phyloP scores from a whole-genome alignment of 306 rosid species.

The Medicago arabica region DNA sequence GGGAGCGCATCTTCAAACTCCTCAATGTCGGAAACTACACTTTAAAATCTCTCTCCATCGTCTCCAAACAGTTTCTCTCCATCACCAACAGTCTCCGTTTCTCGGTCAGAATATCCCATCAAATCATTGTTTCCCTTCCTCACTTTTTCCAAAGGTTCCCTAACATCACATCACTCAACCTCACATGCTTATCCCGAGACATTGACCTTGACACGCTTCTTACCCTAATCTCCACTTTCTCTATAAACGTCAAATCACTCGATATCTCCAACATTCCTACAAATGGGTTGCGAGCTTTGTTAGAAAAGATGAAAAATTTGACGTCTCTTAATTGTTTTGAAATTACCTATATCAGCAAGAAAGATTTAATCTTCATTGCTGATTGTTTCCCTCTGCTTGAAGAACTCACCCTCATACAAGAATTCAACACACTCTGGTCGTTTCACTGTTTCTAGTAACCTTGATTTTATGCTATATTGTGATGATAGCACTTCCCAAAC shows the following conservation, averaged over 20 bases:
- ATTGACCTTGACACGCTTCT: slow-evolving; percentile 52
- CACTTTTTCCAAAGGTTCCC: slow-evolving; percentile 54
- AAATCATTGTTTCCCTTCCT: slow-evolving; percentile 1
- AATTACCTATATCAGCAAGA: neutral
- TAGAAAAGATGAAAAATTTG: slow-evolving; percentile 40
- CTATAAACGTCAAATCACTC: slow-evolving; percentile 48
- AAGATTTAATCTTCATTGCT: too few relatives aligned
- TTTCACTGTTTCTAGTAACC: too few relatives aligned
- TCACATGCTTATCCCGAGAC: slow-evolving; percentile 34
- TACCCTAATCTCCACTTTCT: slow-evolving; percentile 42
- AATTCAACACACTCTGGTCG: too few relatives aligned
- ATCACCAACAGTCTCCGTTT: slow-evolving; percentile 51
- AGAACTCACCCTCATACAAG: too few relatives aligned
- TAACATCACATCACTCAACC: slow-evolving; percentile 44
- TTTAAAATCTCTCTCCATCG: too few relatives aligned
- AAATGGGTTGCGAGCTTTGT: slow-evolving; percentile 43
- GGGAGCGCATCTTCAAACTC: too few relatives aligned
- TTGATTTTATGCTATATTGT: too few relatives aligned
- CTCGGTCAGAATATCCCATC: slow-evolving; percentile 41
- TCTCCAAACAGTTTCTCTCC: slow-evolving; percentile 60
- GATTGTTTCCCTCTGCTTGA: too few relatives aligned
- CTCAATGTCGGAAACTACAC: too few relatives aligned
- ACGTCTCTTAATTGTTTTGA: slow-evolving; percentile 45
- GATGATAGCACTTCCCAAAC: too few relatives aligned
- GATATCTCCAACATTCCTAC: slow-evolving; percentile 45